Evolutionary conservation across 2,329 filamentous ascomycete genomes (phyloP).

Genomic region (Aspergillus texensis): DNA sequence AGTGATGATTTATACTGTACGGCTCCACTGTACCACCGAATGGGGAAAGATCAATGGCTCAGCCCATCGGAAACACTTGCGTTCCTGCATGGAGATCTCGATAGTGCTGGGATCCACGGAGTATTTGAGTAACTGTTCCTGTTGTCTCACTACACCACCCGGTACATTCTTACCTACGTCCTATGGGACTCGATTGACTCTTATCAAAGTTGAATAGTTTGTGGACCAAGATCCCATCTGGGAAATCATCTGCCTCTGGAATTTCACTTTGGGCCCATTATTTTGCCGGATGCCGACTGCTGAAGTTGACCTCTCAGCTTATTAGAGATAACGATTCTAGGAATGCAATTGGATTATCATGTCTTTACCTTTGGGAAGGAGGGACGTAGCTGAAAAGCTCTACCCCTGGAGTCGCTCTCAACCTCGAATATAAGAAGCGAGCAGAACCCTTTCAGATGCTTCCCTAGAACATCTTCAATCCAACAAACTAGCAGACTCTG

Average conservation of each 20-base stretch:
- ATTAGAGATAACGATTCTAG: background rate
- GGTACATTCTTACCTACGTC: background rate
- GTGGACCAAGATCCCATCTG: background rate
- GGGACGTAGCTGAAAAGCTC: background rate
- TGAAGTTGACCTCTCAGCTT: background rate
- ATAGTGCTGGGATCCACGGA: background rate
- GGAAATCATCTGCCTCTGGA: background rate
- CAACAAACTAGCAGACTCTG: background rate
- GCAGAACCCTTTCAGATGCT: background rate
- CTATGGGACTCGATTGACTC: background rate
- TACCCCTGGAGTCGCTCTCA: background rate
- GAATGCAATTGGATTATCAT: background rate
- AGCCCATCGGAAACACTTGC: background rate
- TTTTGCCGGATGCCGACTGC: background rate
- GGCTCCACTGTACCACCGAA: background rate
- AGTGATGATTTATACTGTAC: background rate
- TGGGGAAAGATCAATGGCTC: background rate
- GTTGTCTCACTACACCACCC: background rate
- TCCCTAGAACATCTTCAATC: background rate
- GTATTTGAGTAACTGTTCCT: conserved; percentile 10
- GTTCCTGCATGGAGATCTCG: background rate
- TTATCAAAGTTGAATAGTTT: conserved; percentile 1
- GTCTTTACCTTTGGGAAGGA: background rate
- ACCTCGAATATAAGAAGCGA: background rate
- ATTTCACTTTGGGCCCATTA: background rate